Evolutionary conservation across 441 rosid species (phyloP).

Genomic region (Pelargonium myrrhifolium): DNA sequence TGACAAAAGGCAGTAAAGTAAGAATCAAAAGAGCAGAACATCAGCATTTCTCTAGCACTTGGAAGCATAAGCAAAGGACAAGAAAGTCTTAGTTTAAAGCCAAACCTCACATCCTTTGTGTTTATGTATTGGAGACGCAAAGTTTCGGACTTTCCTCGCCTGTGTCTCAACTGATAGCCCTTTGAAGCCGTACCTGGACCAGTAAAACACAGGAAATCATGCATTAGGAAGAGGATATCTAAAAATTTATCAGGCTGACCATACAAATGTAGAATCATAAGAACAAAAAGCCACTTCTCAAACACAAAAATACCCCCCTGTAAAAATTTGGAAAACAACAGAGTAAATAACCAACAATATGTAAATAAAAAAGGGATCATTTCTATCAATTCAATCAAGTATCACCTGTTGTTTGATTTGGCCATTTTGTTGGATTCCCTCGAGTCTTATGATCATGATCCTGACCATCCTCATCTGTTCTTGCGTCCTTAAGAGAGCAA

Average conservation of each 20-base stretch:
- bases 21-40: conserved; percentile 7
- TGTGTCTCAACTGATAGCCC: conserved; percentile 50
- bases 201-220: conserved; percentile 13
- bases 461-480: conserved; percentile 22
- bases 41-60: background rate
- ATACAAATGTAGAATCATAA: too few relatives aligned
- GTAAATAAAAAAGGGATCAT: background rate
- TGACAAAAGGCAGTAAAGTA: conserved; percentile 1
- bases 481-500: conserved; percentile 54
- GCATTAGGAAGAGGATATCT: background rate
- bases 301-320: too few relatives aligned
- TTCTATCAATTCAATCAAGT: too few relatives aligned
- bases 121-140: conserved; percentile 82
- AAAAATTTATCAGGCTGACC: background rate
- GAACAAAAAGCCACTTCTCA: too few relatives aligned
- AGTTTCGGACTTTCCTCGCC: conserved; percentile 93
- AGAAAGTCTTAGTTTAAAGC: conserved; percentile 10
- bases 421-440: conserved; percentile 30
- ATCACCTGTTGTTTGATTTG: conserved; percentile 47
- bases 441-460: conserved; percentile 25
- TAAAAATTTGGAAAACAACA: too few relatives aligned
- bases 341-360: too few relatives aligned
- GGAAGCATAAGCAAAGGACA: conserved; percentile 6
- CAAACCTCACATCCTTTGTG: conserved; percentile 84
- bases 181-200: conserved; percentile 40